Percentiles rank a stretch among this genome's conserved stretches.
Evolutionary conservation across 2,329 filamentous ascomycete species (phyloP).

Genomic region (Talaromyces atroroseus): DNA sequence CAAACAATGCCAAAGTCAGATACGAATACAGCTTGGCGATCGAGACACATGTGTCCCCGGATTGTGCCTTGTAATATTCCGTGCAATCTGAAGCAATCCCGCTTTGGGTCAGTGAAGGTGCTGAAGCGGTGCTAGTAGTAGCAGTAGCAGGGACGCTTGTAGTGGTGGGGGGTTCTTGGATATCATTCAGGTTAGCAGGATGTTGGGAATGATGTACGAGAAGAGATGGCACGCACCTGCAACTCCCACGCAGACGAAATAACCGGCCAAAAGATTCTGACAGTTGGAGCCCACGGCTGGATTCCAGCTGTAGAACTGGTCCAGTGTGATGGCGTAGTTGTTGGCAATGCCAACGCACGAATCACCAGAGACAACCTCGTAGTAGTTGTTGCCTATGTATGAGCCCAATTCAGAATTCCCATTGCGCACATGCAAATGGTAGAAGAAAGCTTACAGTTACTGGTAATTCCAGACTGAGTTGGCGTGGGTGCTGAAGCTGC

Average conservation of each 20-base stretch:
- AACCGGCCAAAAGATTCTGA: conserved; percentile 19
- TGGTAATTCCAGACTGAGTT: conserved; percentile 15
- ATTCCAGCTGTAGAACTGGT: conserved; percentile 25
- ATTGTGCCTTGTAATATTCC: conserved; percentile 20
- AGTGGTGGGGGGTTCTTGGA: background rate
- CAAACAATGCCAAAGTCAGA: conserved; percentile 16
- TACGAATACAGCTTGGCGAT: conserved; percentile 18
- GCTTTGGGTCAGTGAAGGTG: conserved; percentile 3
- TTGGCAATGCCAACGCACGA: conserved; percentile 15
- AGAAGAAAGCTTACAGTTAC: conserved; percentile 8
- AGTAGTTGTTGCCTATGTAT: conserved; percentile 13
- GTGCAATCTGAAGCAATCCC: conserved; percentile 21
- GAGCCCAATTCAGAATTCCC: background rate
- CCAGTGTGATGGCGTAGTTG: conserved; percentile 15
- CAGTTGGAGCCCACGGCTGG: conserved; percentile 25
- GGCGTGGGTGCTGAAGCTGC: conserved; percentile 14
- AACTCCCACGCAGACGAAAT: conserved; percentile 21
- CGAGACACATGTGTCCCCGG: conserved; percentile 19
- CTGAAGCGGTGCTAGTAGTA: background rate
- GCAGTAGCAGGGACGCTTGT: background rate
- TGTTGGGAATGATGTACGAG: background rate
- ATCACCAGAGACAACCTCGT: conserved; percentile 15
- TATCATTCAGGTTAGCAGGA: background rate
- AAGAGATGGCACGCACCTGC: background rate
- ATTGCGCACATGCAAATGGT: background rate